Percentiles rank a stretch among this genome's conserved stretches.
phyloP scores from a whole-genome alignment of 768 basidiomycete genomes.

The Kwoniella sp. region DNA sequence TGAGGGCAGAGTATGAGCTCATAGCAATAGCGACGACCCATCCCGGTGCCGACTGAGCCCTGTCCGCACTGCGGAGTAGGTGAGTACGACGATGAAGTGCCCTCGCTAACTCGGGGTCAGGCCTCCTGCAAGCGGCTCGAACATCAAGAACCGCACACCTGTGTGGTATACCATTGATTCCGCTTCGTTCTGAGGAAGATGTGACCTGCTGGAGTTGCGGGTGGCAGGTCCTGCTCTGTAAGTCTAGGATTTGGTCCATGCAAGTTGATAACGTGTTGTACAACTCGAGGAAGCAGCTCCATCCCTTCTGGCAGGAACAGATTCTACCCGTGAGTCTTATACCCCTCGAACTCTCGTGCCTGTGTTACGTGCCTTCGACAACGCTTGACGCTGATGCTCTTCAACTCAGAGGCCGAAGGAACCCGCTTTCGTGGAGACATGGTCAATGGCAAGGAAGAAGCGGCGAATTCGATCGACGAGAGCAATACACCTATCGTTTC shows the following conservation, averaged over 20 bases:
- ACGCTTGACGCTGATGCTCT: not conserved
- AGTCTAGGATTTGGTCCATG: constrained; percentile 11
- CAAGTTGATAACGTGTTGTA: not conserved
- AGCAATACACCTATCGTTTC: constrained; percentile 32
- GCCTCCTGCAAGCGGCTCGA: constrained; percentile 17
- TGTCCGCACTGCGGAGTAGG: constrained; percentile 24
- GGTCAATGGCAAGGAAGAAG: constrained; percentile 24
- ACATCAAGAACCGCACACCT: constrained; percentile 29
- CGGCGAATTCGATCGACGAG: constrained; percentile 29
- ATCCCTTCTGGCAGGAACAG: constrained; percentile 11
- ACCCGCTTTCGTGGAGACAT: constrained; percentile 21
- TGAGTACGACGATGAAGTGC: not conserved
- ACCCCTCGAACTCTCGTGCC: too few species aligned
- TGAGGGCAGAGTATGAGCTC: not conserved
- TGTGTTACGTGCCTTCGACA: not conserved
- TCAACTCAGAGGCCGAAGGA: constrained; percentile 28
- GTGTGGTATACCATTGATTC: constrained; percentile 39
- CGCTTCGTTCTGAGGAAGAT: constrained; percentile 25
- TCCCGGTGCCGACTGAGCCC: constrained; percentile 8
- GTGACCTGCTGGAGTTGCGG: constrained; percentile 30
- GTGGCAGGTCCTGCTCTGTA: constrained; percentile 19
- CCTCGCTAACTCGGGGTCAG: constrained; percentile 1
- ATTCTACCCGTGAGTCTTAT: constrained; percentile 29
- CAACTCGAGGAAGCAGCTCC: not conserved
- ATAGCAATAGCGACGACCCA: constrained; percentile 8